These are phyloP conservation scores for Draba incana DNA, from an alignment of 345 rosid genomes.

Conservation along the genomic window DNA sequence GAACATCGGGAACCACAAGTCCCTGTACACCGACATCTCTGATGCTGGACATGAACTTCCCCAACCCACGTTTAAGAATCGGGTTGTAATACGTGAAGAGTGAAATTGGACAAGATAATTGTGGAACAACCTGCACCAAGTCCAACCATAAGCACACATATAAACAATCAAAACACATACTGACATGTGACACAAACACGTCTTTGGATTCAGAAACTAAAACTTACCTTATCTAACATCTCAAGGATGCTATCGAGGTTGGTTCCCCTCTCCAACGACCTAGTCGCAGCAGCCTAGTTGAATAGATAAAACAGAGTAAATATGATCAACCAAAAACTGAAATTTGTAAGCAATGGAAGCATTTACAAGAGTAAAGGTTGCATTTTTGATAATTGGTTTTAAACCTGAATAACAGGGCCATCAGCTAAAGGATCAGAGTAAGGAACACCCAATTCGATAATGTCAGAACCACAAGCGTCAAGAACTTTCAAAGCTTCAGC, in stretches of 20 bases:
- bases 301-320: not conserved
- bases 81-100: slow-evolving; percentile 90
- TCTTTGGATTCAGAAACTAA: not conserved
- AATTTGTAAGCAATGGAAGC: not conserved
- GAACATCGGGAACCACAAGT: slow-evolving; percentile 97
- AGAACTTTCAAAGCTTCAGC: slow-evolving; percentile 84
- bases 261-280: slow-evolving; percentile 74
- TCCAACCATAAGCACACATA: slow-evolving; percentile 17
- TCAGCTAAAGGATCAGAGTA: slow-evolving; percentile 97
- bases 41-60: slow-evolving; percentile 71
- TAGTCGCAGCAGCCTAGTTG: slow-evolving; percentile 85
- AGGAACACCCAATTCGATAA: slow-evolving; percentile 83
- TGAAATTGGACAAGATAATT: slow-evolving; percentile 75
- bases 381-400: not conserved
- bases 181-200: not conserved
- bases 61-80: slow-evolving; percentile 77
- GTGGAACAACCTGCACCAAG: slow-evolving; percentile 70
- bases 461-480: slow-evolving; percentile 80
- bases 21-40: slow-evolving; percentile 77
- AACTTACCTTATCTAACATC: slow-evolving; percentile 79
- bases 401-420: slow-evolving; percentile 95
- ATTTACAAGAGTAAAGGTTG: not conserved
- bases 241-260: slow-evolving; percentile 63
- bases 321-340: slow-evolving; percentile 14
- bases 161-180: not conserved